A percentile compares a stretch with the other conserved stretches of the same genome.
Evolutionary conservation across 2,329 filamentous ascomycete genomes (phyloP).

Genomic region (Sclerotinia spermophila): DNA sequence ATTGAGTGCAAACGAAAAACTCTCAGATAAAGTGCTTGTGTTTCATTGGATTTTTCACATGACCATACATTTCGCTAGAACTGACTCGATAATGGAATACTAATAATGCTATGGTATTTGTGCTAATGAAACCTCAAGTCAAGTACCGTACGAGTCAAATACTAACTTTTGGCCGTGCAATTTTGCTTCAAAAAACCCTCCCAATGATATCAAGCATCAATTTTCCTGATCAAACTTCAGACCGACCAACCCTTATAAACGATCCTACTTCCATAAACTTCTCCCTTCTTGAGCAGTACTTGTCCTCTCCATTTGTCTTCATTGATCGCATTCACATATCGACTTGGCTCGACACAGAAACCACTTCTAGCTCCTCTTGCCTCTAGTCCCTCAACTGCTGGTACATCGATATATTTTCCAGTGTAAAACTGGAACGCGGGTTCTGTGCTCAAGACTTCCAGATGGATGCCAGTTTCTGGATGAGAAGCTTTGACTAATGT

Average conservation of each 20-base stretch:
- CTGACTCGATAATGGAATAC: neutral
- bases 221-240: constrained; percentile 53
- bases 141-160: neutral
- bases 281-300: constrained; percentile 78
- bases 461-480: constrained; percentile 68
- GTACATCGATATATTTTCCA: constrained; percentile 77
- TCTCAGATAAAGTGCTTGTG: neutral
- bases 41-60: neutral
- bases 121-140: neutral
- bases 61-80: neutral
- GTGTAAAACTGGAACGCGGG: constrained; percentile 98
- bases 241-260: constrained; percentile 90
- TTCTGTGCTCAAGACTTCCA: constrained; percentile 88
- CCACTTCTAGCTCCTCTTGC: constrained; percentile 66
- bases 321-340: constrained; percentile 87
- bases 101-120: neutral
- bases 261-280: constrained; percentile 75
- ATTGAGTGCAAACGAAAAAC: neutral
- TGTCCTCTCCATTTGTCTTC: constrained; percentile 74
- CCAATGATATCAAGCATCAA: neutral
- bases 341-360: constrained; percentile 88
- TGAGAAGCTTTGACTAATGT: constrained; percentile 71
- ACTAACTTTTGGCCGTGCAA: constrained; percentile 2
- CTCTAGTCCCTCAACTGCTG: constrained; percentile 57
- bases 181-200: constrained; percentile 1